phyloP scores from a whole-genome alignment of 2,329 filamentous ascomycete species.

The Fonsecaea erecta region DNA sequence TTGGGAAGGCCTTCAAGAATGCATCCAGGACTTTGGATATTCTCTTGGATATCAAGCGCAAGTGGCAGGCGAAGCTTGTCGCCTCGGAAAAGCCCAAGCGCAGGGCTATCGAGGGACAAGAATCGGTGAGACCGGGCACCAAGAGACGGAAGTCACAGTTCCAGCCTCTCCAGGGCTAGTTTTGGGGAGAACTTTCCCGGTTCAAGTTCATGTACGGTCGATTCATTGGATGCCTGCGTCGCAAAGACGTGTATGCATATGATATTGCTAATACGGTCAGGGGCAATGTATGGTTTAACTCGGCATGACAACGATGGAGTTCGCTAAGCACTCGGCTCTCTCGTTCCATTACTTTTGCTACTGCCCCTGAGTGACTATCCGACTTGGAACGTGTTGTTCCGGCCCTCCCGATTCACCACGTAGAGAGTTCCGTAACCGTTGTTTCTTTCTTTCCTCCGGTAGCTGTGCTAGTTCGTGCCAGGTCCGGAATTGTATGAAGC shows the following conservation, averaged over 20 bases:
- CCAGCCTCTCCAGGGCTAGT: background rate
- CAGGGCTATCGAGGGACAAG: background rate
- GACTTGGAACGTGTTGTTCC: background rate
- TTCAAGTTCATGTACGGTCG: background rate
- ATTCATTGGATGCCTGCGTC: background rate
- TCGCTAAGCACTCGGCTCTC: background rate
- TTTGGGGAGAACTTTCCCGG: background rate
- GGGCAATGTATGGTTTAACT: no score
- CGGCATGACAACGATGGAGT: background rate
- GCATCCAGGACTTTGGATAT: background rate
- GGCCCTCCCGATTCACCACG: background rate
- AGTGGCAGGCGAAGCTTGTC: background rate
- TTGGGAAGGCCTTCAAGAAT: background rate
- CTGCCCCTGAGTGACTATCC: background rate
- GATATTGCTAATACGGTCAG: background rate
- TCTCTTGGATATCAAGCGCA: background rate
- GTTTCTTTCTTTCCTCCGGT: background rate
- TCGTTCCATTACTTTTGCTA: background rate
- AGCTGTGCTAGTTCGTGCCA: background rate
- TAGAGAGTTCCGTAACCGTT: background rate
- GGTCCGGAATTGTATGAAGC: background rate
- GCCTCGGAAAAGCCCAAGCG: background rate
- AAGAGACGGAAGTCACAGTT: background rate
- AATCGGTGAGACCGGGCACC: background rate
- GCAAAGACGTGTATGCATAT: background rate